Base-by-base conservation (phyloP, 1,284 basidiomycete species). In the Flammula alnicola region DNA sequence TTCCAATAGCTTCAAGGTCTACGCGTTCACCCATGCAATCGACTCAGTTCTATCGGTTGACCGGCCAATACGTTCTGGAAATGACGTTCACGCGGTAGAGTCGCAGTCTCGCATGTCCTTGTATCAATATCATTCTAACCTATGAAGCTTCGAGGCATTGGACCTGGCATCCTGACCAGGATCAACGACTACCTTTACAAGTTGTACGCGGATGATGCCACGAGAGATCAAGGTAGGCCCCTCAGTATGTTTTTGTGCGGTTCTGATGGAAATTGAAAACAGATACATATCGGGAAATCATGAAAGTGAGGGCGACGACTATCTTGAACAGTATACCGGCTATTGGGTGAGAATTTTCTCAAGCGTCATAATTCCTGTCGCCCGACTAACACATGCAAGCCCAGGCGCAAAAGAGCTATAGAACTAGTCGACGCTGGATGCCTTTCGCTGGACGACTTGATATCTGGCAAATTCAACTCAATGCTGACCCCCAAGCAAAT, bases 11-110 rank as follows among this genome's bases (percentile, higher is more conserved):
- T 81, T 73, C 69, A 81, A 78, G 66, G 59, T 81, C 8, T 71
- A 72, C 45, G 73, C 80, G n/a, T 80, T 76, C 56, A 64, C 64
- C 37, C 68, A 61, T 45, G 81, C 80, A 3, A 77, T 83, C 47
- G 63, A 59, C 8, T 63, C 64, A 29, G 69, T 82, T 42, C 51
- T 64, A 26, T 49, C 62, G 32, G 57, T 78, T 3, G 58, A 74
- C 16, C 60, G 69, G 40, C 75, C 75, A 44, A 70, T 82, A 47
- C 65, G 57, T 26, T 71, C 75, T 4, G 72, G 68, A 36, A 60
- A 69, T 23, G 75, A 80, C 47, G 68, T 75, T 10, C 61, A 63
- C 47, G 57, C 61, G 50, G 74, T 76, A 37, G 37, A 26, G 66
- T 54, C 5, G 12, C n/a, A 14, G 17, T 17, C 37, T 5, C 26